Base-by-base conservation (phyloP, 2,329 filamentous ascomycete species). In the Fusarium subtropicale region DNA sequence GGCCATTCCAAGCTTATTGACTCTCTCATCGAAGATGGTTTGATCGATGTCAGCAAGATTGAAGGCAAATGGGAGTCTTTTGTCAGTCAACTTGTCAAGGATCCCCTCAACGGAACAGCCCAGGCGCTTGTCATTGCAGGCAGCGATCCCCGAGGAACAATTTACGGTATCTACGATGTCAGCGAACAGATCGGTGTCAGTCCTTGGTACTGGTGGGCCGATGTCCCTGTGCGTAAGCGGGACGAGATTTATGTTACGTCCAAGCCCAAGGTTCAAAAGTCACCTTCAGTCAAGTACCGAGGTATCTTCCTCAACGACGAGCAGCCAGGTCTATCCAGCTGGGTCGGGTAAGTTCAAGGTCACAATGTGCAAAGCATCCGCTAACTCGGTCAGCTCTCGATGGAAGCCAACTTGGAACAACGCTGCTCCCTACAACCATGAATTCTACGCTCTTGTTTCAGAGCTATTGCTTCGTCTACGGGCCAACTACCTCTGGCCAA, bases 401-500 rank as follows among this genome's bases (percentile, higher is more conserved):
- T 89, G 81, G 68, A 44, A 73, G 16, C 46, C 58, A n/a, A 73
- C 70, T 10, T 74, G 72, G 72, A 74, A 74, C 48, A 83, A 85
- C 56, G 80, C 83, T 1, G 83, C 86, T 9, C 89, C 91, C 69
- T 91, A 91, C 74, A 80, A 81, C 18, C 83, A 84, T 26, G 84
- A 91, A 1, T 91, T 91, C 11, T 92, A 93, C 77, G 80, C 85
- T 6, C 85, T 86, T 22, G 87, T 93, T 22, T 92, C 92, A 66
- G 91, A 93, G 79, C 81, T 93, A 2, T 79, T 93, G 2, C 85
- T 93, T 8, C 85, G 91, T 9, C 82, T 91, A 30, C 85, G 88
- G 38, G 91, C 91, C 18, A 93, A 93, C 77, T 93, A 92, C 73
- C 81, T 93, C 51, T 93, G 91, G 91, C 91, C 91, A 1, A 86